These are phyloP conservation scores for Quercus rubra DNA, from an alignment of 306 rosid genomes.

Conservation along the genomic window DNA sequence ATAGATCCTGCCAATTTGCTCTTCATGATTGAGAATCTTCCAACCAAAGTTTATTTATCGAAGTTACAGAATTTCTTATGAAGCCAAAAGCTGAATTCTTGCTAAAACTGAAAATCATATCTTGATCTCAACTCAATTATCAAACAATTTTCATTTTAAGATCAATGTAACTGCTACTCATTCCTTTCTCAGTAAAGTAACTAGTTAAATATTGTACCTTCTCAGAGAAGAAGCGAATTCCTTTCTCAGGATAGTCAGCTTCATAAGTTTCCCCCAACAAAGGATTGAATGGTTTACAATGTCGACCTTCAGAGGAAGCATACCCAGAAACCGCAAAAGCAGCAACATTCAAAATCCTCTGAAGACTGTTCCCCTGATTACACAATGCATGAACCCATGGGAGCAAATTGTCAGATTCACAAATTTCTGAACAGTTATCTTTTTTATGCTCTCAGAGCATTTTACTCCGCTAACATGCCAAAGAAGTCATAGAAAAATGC, in stretches of 20 bases:
- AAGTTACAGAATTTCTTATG: neutral
- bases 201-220: constrained; percentile 55
- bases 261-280: constrained; percentile 98
- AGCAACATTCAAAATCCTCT: constrained; percentile 79
- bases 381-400: constrained; percentile 3
- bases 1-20: neutral
- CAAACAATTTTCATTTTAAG: neutral
- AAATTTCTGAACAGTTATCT: neutral
- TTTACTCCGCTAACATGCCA: neutral
- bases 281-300: constrained; percentile 97
- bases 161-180: neutral
- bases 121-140: neutral
- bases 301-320: constrained; percentile 96
- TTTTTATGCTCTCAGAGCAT: neutral
- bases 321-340: constrained; percentile 98
- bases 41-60: neutral
- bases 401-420: constrained; percentile 13
- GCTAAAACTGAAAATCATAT: neutral
- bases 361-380: constrained; percentile 85
- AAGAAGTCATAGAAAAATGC: neutral
- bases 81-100: neutral
- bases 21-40: neutral
- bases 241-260: constrained; percentile 91
- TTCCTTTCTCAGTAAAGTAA: constrained; percentile 93
- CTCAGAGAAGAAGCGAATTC: constrained; percentile 94